Base-by-base conservation (phyloP, 2,329 filamentous ascomycete genomes). In the Penicillium sp. region DNA sequence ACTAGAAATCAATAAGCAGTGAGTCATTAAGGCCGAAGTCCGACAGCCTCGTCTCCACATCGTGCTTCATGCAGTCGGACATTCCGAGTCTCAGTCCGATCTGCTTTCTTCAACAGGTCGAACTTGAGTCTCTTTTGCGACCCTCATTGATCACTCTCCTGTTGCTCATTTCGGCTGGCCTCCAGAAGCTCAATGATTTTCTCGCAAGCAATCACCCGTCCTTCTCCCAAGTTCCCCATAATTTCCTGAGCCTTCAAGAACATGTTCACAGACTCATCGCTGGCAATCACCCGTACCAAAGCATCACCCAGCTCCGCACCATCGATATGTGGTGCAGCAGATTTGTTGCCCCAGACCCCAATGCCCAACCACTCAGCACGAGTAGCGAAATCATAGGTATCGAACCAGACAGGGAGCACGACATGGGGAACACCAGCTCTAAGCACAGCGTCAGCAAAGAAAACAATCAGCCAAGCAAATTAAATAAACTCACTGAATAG, bases 281-380 rank as follows among this genome's bases (percentile, higher is more conserved):
- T 48, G 4, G 72, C 64, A 0, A 81, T 57, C 1, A 77, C 56
- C 1, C 61, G 55, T 5, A 61, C 64, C 1, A 81, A 38, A 0
- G 70, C 74, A 0, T 47, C 36, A 0, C 75, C 74, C 40, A 81
- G 67, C 53, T 36, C 27, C 8, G 16, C 44, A 10, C 38, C 38
- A 40, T 40, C 38, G 18, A 40, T 11, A 21, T 16, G 6, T 6
- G 38, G 38, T 7, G 38, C 38, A 21, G 10, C 16, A 21, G n/a
- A 16, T 40, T 11, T 40, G 11, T 40, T 40, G 29, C 31, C 27
- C 27, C 1, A 40, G 21, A 18, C 38, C 16, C 47, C 47, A 21
- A 50, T 50, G 14, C 47, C 47, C 11, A 50, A 21, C 39, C 29
- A 18, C 27, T 43, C 47, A 13, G 34, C 39, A 16, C 39, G 47